Evolutionary conservation across 2,329 filamentous ascomycete species (phyloP).

Genomic region (Colletotrichum coccodes): DNA sequence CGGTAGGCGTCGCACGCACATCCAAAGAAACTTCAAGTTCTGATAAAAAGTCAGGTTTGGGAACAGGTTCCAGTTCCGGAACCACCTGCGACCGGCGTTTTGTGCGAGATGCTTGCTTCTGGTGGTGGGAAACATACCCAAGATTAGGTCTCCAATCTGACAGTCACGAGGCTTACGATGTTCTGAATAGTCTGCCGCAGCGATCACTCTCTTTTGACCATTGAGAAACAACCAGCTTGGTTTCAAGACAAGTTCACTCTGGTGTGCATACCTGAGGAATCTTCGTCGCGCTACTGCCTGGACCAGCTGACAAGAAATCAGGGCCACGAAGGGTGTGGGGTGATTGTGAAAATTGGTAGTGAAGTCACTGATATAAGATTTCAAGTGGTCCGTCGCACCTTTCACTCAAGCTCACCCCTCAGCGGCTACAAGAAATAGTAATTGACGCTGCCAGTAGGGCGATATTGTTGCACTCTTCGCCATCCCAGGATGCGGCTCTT

Average conservation of each 20-base stretch:
- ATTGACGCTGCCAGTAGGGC: conserved; percentile 40
- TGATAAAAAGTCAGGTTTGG: conserved; percentile 34
- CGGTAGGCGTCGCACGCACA: conserved; percentile 30
- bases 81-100: conserved; percentile 37
- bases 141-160: too few relatives aligned
- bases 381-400: conserved; percentile 27
- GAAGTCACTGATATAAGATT: conserved; percentile 30
- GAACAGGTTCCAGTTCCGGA: conserved; percentile 41
- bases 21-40: neutral
- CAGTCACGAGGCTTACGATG: too few relatives aligned
- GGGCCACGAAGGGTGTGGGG: conserved; percentile 40
- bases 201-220: conserved; percentile 42
- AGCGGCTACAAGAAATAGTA: neutral
- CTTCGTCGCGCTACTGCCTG: neutral
- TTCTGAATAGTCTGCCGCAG: conserved; percentile 45
- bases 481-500: conserved; percentile 44
- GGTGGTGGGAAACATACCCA: conserved; percentile 37
- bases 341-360: conserved; percentile 36
- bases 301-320: neutral
- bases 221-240: conserved; percentile 42
- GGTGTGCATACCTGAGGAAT: neutral
- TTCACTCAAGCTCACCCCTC: neutral
- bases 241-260: conserved; percentile 41
- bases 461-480: conserved; percentile 44
- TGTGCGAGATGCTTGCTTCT: conserved; percentile 46